Conservation (phyloP, 2,329 filamentous ascomycete genomes). For the Helotiales sp. region DNA sequence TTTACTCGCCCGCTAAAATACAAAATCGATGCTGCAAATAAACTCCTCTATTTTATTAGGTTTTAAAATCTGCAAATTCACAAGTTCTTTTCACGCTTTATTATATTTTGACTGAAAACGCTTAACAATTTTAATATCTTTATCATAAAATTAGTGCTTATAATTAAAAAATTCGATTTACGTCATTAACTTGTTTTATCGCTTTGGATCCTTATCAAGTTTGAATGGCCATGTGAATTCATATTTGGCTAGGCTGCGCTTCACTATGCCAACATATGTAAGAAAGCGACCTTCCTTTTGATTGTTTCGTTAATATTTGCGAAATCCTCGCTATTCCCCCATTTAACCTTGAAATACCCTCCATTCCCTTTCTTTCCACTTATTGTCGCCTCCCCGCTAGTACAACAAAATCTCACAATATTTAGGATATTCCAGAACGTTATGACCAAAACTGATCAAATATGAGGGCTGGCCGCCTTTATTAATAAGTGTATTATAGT, state of each 20-base stretch:
- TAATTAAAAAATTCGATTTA: constrained; percentile 49
- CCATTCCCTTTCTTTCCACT: constrained; percentile 10
- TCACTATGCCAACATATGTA: constrained; percentile 38
- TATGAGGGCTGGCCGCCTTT: constrained; percentile 44
- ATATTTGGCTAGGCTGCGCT: constrained; percentile 40
- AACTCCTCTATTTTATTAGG: constrained; percentile 40
- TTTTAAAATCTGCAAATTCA: constrained; percentile 41
- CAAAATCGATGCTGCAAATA: constrained; percentile 23
- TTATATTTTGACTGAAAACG: constrained; percentile 36
- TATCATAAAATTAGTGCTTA: constrained; percentile 32
- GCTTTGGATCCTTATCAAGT: constrained; percentile 39
- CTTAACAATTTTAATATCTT: constrained; percentile 26
- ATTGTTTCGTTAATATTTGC: constrained; percentile 42
- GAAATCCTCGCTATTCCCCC: constrained; percentile 42
- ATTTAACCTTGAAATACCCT: constrained; percentile 39
- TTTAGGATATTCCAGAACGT: constrained; percentile 35
- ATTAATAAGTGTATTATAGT: constrained; percentile 41
- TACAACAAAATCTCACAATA: constrained; percentile 41
- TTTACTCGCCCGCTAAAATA: constrained; percentile 28
- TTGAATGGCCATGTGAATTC: constrained; percentile 41
- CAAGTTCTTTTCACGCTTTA: constrained; percentile 43
- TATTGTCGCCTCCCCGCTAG: constrained; percentile 35
- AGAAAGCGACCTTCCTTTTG: constrained; percentile 36
- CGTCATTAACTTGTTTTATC: constrained; percentile 44
- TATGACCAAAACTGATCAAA: constrained; percentile 37